These are phyloP conservation scores for Xerocomellus dryophilus DNA, from an alignment of 768 basidiomycete genomes.

Conservation along the genomic window DNA sequence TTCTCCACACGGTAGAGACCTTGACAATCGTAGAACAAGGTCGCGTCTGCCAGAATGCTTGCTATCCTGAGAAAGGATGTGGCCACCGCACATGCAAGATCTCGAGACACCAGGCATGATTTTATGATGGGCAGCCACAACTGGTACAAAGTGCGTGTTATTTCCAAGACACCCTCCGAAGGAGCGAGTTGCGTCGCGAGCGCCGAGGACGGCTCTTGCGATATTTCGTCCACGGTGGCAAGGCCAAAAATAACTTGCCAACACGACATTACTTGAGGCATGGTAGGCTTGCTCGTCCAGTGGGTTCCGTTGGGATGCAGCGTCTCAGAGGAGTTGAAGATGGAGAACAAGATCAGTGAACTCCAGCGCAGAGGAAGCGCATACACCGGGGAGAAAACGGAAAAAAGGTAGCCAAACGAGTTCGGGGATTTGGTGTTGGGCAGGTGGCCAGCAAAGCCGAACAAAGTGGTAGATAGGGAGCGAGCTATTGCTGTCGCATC, in stretches of 20 bases:
- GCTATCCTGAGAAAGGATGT: constrained; percentile 48
- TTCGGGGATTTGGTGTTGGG: not conserved
- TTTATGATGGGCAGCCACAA: constrained; percentile 35
- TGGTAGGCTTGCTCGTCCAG: not conserved
- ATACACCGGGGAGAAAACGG: constrained; percentile 31
- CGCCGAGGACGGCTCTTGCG: constrained; percentile 6
- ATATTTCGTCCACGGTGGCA: constrained; percentile 35
- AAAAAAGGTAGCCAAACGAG: constrained; percentile 3
- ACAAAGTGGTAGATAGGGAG: constrained; percentile 12
- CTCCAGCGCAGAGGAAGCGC: constrained; percentile 40
- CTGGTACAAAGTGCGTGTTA: constrained; percentile 39
- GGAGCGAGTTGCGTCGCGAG: not conserved
- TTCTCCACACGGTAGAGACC: constrained; percentile 29
- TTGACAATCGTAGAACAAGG: constrained; percentile 37
- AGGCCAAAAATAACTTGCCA: constrained; percentile 47
- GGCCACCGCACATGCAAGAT: constrained; percentile 30
- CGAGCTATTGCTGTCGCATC: constrained; percentile 15
- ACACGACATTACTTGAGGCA: constrained; percentile 6
- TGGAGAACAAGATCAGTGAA: constrained; percentile 40
- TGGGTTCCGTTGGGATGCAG: not conserved
- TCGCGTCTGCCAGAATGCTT: constrained; percentile 35
- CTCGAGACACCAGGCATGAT: constrained; percentile 33
- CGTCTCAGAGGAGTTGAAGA: constrained; percentile 18
- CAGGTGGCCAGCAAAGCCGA: not conserved
- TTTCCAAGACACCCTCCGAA: constrained; percentile 20